Evolutionary conservation across 768 basidiomycete genomes (phyloP).

Genomic region (Lepiota venenata): DNA sequence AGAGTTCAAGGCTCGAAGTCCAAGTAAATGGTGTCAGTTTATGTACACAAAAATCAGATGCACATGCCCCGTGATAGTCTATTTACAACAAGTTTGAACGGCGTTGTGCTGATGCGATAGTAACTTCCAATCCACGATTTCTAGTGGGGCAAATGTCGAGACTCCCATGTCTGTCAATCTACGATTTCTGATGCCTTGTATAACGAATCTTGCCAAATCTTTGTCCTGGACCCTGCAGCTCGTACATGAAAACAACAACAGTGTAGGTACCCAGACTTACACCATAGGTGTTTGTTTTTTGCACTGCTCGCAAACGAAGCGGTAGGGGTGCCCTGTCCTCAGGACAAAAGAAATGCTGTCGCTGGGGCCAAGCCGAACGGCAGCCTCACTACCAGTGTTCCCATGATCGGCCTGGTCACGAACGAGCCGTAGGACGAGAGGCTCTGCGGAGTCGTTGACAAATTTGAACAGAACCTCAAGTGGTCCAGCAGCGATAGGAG

Average conservation of each 20-base stretch:
- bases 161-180: too few species aligned
- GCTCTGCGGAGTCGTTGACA: constrained; percentile 40
- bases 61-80: too few species aligned
- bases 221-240: too few species aligned
- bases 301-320: constrained; percentile 40
- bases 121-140: too few species aligned
- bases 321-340: constrained; percentile 44
- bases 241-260: neutral
- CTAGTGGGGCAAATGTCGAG: too few species aligned
- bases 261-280: constrained; percentile 28
- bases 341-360: constrained; percentile 46
- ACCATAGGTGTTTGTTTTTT: constrained; percentile 37
- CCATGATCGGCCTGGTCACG: neutral
- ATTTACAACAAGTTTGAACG: too few species aligned
- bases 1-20: constrained; percentile 31
- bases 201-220: too few species aligned
- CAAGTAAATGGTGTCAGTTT: constrained; percentile 12
- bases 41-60: too few species aligned
- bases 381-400: constrained; percentile 23
- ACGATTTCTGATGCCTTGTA: too few species aligned
- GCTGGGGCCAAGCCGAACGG: constrained; percentile 34
- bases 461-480: constrained; percentile 54
- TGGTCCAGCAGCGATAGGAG: constrained; percentile 36
- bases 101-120: too few species aligned
- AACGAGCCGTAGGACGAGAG: constrained; percentile 37